These are phyloP conservation scores for Plasmodium vivax DNA, from an alignment of 169 alveolate genomes.

Conservation along the genomic window DNA sequence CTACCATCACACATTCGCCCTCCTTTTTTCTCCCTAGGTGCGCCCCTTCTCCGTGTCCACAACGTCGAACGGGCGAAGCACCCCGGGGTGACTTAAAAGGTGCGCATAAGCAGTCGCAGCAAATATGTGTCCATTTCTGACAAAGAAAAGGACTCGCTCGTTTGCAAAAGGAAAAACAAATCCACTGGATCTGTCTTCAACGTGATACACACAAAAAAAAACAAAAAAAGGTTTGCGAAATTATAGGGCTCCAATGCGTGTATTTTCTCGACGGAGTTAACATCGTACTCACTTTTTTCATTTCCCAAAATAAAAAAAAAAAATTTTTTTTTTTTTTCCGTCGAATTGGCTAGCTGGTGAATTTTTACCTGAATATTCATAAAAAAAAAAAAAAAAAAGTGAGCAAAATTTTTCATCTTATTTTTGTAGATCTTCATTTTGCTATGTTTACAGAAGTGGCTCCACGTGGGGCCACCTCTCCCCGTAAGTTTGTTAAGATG, in stretches of 20 bases:
- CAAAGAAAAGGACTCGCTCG: not conserved
- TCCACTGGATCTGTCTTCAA: slow-evolving; percentile 1
- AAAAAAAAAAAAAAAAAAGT: slow-evolving; percentile 40
- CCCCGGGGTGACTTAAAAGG: not conserved
- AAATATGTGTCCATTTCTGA: slow-evolving; percentile 22
- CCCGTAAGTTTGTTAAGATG: not conserved
- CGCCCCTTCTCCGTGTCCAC: not conserved
- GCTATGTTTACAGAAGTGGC: slow-evolving; percentile 9
- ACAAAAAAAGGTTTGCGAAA: slow-evolving; percentile 29
- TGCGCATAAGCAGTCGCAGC: not conserved
- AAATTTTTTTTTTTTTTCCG: slow-evolving; percentile 1
- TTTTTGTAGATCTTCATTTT: slow-evolving; percentile 49
- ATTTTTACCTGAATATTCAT: slow-evolving; percentile 26
- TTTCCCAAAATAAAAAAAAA: slow-evolving; percentile 22
- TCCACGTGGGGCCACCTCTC: not conserved
- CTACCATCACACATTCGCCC: not conserved
- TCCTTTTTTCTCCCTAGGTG: not conserved
- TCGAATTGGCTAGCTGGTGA: slow-evolving; percentile 10
- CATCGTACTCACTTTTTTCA: not conserved
- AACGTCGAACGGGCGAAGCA: not conserved
- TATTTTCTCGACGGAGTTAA: not conserved
- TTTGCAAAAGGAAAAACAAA: slow-evolving; percentile 21
- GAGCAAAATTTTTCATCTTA: slow-evolving; percentile 6
- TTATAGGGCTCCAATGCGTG: not conserved
- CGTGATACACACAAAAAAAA: slow-evolving; percentile 7